Conservation (phyloP, 2,329 filamentous ascomycete genomes). For the Alternaria angustiovoidea region DNA sequence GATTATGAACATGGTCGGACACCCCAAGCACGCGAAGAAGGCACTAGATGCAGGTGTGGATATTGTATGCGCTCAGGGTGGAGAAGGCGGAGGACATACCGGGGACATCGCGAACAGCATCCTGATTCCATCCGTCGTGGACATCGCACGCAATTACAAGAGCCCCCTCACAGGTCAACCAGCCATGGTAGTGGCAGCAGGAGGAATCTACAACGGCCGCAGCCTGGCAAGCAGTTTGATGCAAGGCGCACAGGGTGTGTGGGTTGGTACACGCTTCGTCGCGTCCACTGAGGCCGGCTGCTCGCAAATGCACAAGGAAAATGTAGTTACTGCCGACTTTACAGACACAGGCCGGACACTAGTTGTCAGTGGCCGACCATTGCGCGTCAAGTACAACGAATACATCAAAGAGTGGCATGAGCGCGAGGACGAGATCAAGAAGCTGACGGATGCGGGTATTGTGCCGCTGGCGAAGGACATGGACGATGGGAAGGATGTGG, state of each 20-base stretch:
- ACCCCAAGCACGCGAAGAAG: constrained; percentile 89
- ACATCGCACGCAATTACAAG: constrained; percentile 77
- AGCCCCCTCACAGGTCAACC: constrained; percentile 74
- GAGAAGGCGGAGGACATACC: constrained; percentile 92
- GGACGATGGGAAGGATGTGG: constrained; percentile 81
- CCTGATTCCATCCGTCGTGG: constrained; percentile 84
- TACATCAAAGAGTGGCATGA: constrained; percentile 85
- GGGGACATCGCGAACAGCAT: constrained; percentile 87
- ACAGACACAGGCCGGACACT: constrained; percentile 84
- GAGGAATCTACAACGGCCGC: constrained; percentile 84
- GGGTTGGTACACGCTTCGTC: constrained; percentile 94
- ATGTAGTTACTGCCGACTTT: constrained; percentile 80
- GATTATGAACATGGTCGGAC: constrained; percentile 97
- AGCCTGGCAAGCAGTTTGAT: constrained; percentile 82
- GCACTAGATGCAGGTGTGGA: constrained; percentile 87
- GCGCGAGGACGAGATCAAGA: constrained; percentile 75
- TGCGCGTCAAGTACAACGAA: constrained; percentile 82
- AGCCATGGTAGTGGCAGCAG: constrained; percentile 86
- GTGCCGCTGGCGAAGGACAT: constrained; percentile 85
- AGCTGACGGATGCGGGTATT: constrained; percentile 77
- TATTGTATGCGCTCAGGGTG: constrained; percentile 89
- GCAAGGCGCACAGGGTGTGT: constrained; percentile 87
- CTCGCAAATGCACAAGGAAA: constrained; percentile 81
- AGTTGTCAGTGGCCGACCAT: constrained; percentile 80
- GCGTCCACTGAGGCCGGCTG: constrained; percentile 83